A percentile compares a stretch with the other conserved stretches of the same genome.
Evolutionary conservation across 1,284 basidiomycete species (phyloP).

Genomic region (Coniferiporia sulphurascens): DNA sequence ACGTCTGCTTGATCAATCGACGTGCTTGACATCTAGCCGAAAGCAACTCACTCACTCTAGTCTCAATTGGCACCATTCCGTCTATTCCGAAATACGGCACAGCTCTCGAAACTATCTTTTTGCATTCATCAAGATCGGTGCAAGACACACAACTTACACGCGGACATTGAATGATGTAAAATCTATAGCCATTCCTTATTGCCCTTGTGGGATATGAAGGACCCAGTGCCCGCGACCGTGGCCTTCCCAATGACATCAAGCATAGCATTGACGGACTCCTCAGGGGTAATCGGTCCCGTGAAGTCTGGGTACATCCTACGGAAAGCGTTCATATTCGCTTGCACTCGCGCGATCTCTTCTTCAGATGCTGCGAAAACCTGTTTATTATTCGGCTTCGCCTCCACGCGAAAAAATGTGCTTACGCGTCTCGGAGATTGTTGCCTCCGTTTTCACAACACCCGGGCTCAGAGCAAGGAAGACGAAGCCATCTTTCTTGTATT

Average conservation of each 20-base stretch:
- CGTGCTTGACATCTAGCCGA: too few relatives aligned
- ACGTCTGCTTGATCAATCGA: too few relatives aligned
- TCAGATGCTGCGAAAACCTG: background rate
- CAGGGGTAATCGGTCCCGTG: constrained; percentile 30
- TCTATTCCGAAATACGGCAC: too few relatives aligned
- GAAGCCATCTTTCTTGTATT: constrained; percentile 33
- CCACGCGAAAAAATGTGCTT: background rate
- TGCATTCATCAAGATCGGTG: too few relatives aligned
- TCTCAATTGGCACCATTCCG: too few relatives aligned
- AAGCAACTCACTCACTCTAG: too few relatives aligned
- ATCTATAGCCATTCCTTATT: constrained; percentile 30
- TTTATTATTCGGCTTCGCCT: background rate
- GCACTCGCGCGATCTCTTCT: constrained; percentile 21
- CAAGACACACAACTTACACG: too few relatives aligned
- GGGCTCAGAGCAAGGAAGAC: constrained; percentile 34
- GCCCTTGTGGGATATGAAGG: constrained; percentile 34
- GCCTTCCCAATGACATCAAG: constrained; percentile 28
- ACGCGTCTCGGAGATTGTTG: background rate
- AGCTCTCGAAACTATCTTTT: too few relatives aligned
- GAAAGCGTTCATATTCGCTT: constrained; percentile 21
- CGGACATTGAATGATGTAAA: background rate
- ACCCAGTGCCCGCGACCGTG: constrained; percentile 29
- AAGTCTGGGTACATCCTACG: constrained; percentile 25
- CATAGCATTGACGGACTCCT: constrained; percentile 29
- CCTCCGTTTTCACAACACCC: constrained; percentile 32